phyloP scores from a whole-genome alignment of 768 basidiomycete species.

The Tulasnella sp. region DNA sequence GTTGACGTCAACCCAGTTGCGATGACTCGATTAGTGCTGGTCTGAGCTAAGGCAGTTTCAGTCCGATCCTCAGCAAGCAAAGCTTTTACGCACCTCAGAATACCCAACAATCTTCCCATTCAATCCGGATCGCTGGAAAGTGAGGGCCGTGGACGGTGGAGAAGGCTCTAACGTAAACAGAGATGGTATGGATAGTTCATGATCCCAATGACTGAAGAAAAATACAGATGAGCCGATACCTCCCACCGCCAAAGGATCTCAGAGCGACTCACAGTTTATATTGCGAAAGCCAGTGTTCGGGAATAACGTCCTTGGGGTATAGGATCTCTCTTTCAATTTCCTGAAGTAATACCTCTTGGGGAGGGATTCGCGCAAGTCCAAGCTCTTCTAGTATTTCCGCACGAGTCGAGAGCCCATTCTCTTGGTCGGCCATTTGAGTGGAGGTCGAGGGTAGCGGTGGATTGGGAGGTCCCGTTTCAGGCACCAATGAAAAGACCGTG shows the following conservation, averaged over 20 bases:
- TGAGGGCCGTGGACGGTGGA: slow-evolving; percentile 66
- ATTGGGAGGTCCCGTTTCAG: not conserved
- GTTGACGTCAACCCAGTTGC: slow-evolving; percentile 75
- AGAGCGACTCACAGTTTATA: slow-evolving; percentile 72
- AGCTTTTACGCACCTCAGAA: slow-evolving; percentile 53
- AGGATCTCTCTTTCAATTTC: slow-evolving; percentile 75
- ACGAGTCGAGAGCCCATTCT: not conserved
- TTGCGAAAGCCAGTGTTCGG: slow-evolving; percentile 65
- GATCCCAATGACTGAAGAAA: slow-evolving; percentile 63
- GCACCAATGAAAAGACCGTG: not conserved
- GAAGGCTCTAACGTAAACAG: slow-evolving; percentile 64
- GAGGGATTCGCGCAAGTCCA: slow-evolving; percentile 54
- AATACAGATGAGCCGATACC: not conserved
- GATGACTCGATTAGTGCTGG: slow-evolving; percentile 49
- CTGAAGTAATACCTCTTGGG: slow-evolving; percentile 52
- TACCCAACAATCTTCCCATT: slow-evolving; percentile 77
- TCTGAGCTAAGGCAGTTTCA: slow-evolving; percentile 41
- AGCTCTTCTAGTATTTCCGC: slow-evolving; percentile 49
- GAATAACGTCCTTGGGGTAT: slow-evolving; percentile 61
- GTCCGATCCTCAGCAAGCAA: not conserved
- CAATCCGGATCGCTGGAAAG: slow-evolving; percentile 73
- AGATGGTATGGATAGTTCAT: slow-evolving; percentile 55
- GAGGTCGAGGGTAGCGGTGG: not conserved
- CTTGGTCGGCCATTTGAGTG: not conserved
- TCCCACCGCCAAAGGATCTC: not conserved